Evolutionary conservation across 176 grass and related monocot species (phyloP).

Genomic region (Zea luxurians): DNA sequence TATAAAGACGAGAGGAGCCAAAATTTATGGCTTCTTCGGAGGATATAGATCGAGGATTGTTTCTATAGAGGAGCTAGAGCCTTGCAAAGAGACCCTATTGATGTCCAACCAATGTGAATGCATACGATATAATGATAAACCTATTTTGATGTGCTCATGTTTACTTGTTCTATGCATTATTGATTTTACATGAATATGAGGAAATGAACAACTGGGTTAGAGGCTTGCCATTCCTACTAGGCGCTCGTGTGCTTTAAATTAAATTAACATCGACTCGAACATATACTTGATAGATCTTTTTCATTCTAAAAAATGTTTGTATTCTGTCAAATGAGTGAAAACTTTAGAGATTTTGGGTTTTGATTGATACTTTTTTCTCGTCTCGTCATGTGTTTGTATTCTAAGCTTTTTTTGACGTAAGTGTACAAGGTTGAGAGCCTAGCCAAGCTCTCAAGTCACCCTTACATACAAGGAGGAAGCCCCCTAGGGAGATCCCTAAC

Average conservation of each 20-base stretch:
- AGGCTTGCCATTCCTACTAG: neutral
- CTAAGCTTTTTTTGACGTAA: too few species aligned
- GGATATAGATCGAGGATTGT: neutral
- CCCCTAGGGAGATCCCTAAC: too few species aligned
- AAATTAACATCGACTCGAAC: neutral
- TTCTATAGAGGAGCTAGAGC: neutral
- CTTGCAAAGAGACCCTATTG: neutral
- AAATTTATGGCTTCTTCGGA: neutral
- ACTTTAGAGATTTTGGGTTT: neutral
- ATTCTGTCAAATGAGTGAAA: neutral
- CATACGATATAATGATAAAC: neutral
- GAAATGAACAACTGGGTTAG: neutral
- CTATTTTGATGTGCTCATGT: neutral
- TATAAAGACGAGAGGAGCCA: neutral
- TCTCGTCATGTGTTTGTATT: too few species aligned
- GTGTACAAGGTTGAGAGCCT: too few species aligned
- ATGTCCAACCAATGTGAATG: neutral
- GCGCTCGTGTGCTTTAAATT: neutral
- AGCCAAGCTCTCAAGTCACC: too few species aligned
- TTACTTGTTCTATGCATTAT: neutral
- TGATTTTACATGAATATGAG: neutral
- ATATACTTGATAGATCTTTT: too few species aligned
- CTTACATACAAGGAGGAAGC: too few species aligned
- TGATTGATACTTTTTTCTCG: neutral
- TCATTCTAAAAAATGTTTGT: neutral